phyloP scores from a whole-genome alignment of 208 protist species.

The Crithidia expoeki region DNA sequence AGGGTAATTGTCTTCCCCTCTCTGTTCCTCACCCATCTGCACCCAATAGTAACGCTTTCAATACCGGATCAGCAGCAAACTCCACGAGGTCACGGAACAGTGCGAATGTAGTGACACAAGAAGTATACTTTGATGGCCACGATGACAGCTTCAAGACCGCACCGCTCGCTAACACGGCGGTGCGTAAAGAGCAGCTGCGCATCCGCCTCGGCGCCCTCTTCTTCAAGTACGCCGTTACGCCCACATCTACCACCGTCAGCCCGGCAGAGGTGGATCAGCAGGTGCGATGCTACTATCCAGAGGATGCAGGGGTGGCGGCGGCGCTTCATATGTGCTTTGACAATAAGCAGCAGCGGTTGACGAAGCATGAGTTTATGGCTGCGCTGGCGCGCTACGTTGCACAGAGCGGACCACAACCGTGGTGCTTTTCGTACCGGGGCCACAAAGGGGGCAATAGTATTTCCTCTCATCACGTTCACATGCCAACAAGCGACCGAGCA shows the following conservation, averaged over 20 bases:
- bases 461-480: not conserved
- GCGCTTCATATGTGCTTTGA: constrained; percentile 35
- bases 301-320: constrained; percentile 56
- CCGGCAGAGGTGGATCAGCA: constrained; percentile 51
- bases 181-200: constrained; percentile 43
- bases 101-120: not conserved
- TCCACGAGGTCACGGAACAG: not conserved
- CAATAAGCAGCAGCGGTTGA: constrained; percentile 32
- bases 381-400: constrained; percentile 56
- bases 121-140: not conserved
- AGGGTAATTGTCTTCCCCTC: not conserved
- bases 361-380: constrained; percentile 59
- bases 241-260: constrained; percentile 34
- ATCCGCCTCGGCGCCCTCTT: constrained; percentile 84
- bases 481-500: not conserved
- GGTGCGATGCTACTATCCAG: constrained; percentile 59
- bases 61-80: no score
- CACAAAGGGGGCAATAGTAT: not conserved
- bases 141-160: not conserved
- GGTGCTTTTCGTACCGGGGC: constrained; percentile 24
- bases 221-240: constrained; percentile 73
- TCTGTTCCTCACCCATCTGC: not conserved
- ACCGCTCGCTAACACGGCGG: not conserved
- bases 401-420: constrained; percentile 55
- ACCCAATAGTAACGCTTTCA: not conserved